Conservation (phyloP, 495 filamentous ascomycete species). For the Penicillium waksmanii region DNA sequence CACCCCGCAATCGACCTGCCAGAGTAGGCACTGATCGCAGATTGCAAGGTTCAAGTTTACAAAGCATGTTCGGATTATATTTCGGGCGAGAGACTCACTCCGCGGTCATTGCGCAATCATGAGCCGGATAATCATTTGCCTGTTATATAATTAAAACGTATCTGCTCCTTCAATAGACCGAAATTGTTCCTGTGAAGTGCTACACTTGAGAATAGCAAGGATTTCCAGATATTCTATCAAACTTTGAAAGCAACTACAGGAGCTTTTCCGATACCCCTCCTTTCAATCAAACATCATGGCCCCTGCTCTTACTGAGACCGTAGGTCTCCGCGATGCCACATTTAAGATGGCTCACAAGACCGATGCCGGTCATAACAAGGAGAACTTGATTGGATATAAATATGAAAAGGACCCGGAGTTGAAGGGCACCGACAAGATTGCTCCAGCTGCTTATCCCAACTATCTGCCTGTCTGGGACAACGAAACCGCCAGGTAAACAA, state of each 20-base stretch:
- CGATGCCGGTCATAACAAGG: constrained; percentile 62
- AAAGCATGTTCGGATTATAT: neutral
- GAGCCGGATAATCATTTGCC: neutral
- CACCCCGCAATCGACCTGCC: constrained; percentile 4
- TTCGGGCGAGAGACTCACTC: neutral
- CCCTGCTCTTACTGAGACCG: constrained; percentile 54
- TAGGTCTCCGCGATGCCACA: constrained; percentile 38
- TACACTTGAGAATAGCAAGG: no score
- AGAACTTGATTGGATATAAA: constrained; percentile 58
- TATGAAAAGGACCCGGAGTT: constrained; percentile 46
- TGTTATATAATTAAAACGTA: neutral
- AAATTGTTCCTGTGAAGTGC: no score
- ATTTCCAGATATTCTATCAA: no score
- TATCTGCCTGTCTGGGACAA: constrained; percentile 80
- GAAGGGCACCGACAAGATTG: constrained; percentile 48
- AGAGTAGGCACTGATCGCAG: neutral
- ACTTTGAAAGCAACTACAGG: neutral
- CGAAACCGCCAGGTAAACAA: constrained; percentile 43
- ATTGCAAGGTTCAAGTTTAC: neutral
- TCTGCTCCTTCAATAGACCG: no score
- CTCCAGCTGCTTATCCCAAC: constrained; percentile 64
- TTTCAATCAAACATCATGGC: constrained; percentile 47
- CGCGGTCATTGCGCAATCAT: constrained; percentile 2
- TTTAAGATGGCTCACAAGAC: constrained; percentile 40
- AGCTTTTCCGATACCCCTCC: neutral